phyloP scores from a whole-genome alignment of 345 rosid species.

The Gossypium stocksii region DNA sequence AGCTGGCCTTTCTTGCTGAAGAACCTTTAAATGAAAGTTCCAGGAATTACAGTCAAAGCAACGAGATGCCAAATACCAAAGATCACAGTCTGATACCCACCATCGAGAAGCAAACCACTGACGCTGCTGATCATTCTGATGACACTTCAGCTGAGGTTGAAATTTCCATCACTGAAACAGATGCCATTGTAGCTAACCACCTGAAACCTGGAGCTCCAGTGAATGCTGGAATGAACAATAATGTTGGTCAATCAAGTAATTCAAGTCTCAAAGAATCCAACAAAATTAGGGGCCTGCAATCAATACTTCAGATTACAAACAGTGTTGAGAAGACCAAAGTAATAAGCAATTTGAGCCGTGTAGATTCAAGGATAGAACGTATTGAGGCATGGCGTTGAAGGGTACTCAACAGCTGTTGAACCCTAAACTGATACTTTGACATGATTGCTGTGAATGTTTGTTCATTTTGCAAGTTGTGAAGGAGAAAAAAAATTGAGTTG shows the following conservation, averaged over 20 bases:
- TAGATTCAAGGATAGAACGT: constrained; percentile 6
- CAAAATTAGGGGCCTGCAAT: constrained; percentile 25
- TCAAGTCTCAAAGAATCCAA: constrained; percentile 25
- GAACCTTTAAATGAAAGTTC: constrained; percentile 35
- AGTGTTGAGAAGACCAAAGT: constrained; percentile 14
- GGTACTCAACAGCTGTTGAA: not conserved
- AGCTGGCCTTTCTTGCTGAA: constrained; percentile 29
- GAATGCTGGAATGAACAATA: constrained; percentile 23
- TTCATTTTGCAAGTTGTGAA: constrained; percentile 14
- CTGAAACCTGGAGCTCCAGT: constrained; percentile 15
- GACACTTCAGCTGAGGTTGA: constrained; percentile 18
- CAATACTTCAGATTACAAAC: constrained; percentile 29
- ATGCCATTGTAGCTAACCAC: constrained; percentile 9
- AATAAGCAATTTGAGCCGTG: constrained; percentile 18
- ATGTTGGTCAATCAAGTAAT: constrained; percentile 37
- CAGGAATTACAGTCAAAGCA: constrained; percentile 20
- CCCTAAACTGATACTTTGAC: constrained; percentile 8
- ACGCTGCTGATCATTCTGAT: constrained; percentile 14
- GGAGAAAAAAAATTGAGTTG: constrained; percentile 6
- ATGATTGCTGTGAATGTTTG: constrained; percentile 2
- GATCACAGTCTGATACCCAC: constrained; percentile 13
- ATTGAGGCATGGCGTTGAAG: constrained; percentile 23
- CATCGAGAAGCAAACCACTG: constrained; percentile 11
- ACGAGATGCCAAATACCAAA: constrained; percentile 29
- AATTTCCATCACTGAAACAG: constrained; percentile 14